These are phyloP conservation scores for Auricularia sp. DNA, from an alignment of 768 basidiomycete species.

Conservation along the genomic window DNA sequence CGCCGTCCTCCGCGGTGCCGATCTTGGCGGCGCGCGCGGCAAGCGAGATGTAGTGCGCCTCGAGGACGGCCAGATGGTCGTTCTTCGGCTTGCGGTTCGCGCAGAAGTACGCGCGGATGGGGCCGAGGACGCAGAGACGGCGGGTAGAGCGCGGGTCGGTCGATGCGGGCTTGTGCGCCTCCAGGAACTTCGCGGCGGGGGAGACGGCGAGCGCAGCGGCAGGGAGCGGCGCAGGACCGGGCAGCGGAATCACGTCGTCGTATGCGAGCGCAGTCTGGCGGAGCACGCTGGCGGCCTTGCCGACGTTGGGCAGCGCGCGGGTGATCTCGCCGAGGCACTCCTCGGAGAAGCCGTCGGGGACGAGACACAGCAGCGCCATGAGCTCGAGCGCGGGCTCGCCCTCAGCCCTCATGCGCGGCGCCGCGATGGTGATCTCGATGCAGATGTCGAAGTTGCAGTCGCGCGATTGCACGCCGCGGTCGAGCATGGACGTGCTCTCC, in stretches of 20 bases:
- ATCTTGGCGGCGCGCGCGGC: not conserved
- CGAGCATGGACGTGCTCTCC: slow-evolving; percentile 2
- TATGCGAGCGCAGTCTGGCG: not conserved
- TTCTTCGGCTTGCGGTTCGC: not conserved
- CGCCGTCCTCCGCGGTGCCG: slow-evolving; percentile 1
- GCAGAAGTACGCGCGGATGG: not conserved
- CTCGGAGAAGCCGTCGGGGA: slow-evolving; percentile 1
- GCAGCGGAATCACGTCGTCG: not conserved
- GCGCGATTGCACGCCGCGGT: not conserved
- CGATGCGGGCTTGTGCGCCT: not conserved
- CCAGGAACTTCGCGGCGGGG: not conserved
- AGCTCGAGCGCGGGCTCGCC: not conserved
- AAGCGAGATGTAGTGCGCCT: not conserved
- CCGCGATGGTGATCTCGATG: not conserved
- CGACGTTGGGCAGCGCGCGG: not conserved
- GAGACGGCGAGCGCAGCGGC: not conserved
- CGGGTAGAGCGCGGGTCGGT: not conserved
- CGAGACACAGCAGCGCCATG: not conserved
- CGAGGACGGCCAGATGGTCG: not conserved
- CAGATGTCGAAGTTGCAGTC: not conserved
- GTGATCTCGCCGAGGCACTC: not conserved
- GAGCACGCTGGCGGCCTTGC: not conserved
- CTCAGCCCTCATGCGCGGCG: not conserved
- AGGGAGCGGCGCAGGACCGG: not conserved
- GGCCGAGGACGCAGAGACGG: not conserved